A percentile compares a stretch with the other conserved stretches of the same genome.
These are phyloP conservation scores for Pichia occidentalis DNA, from an alignment of 805 yeast species.

Conservation along the genomic window DNA sequence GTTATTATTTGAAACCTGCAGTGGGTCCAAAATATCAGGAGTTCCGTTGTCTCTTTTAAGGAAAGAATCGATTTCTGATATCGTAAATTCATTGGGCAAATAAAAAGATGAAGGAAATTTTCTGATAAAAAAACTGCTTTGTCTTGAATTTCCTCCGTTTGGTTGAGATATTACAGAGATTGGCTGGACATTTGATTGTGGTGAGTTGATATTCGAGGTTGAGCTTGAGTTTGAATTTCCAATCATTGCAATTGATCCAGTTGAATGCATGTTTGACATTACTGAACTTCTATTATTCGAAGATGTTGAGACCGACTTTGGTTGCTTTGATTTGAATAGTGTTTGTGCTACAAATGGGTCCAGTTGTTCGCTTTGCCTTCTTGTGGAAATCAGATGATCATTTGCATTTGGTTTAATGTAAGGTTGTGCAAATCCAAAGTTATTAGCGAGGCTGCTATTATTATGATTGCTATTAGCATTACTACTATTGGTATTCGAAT, in stretches of 20 bases:
- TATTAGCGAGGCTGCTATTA: neutral
- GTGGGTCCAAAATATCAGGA: constrained; percentile 23
- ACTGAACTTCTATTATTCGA: neutral
- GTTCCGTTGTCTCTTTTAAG: constrained; percentile 31
- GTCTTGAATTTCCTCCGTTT: constrained; percentile 17
- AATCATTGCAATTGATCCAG: too few species aligned
- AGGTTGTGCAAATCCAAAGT: constrained; percentile 19
- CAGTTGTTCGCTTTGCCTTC: constrained; percentile 45
- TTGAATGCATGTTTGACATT: constrained; percentile 3
- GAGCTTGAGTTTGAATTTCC: too few species aligned
- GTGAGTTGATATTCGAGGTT: too few species aligned
- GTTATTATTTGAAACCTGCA: too few species aligned
- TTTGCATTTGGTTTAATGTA: constrained; percentile 19
- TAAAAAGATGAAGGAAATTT: constrained; percentile 26
- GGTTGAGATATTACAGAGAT: constrained; percentile 3
- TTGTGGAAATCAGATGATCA: constrained; percentile 24
- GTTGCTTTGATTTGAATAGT: constrained; percentile 1
- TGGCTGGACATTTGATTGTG: constrained; percentile 9
- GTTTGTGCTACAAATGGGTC: constrained; percentile 39
- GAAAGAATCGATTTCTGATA: constrained; percentile 31
- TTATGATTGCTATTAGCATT: neutral
- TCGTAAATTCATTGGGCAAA: constrained; percentile 25
- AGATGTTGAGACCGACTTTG: constrained; percentile 1
- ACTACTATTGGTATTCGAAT: constrained; percentile 2
- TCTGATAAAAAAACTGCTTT: constrained; percentile 25